Evolutionary conservation across 176 grass and related monocot genomes (phyloP), one percentile per base, ranked within the genome.

Genomic region (Phoenix roebelenii): DNA sequence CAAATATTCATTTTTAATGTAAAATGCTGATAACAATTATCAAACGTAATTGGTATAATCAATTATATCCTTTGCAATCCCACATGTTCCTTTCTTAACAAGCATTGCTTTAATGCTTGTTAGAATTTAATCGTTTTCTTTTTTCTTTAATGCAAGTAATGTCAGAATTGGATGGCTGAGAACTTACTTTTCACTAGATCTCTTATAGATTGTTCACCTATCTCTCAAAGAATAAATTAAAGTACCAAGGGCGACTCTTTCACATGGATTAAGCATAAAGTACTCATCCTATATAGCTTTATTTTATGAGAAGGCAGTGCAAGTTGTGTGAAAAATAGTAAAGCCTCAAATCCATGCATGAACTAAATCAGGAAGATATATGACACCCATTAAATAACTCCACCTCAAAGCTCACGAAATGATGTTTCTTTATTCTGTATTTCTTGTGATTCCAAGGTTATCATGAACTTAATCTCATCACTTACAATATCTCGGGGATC

Each of bases 191-290:
- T 39, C 16, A 26, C 12, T 23, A 59, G 57, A 30, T 24, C 23
- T 18, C 16, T 17, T 15, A 25, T 59, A 30, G 58, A 29, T 35
- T 10, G 29, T 35, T 60, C 26, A 60, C 16, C 29, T 60, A 18
- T 17, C 58, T 35, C 5, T 35, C 25, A n/a, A 60, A 54, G 15
- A 56, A 56, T 23, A 22, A 19, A 22, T 9, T 23, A 56, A 22
- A 18, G 22, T 22, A 22, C 14, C 16, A 44, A 44, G 28, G 28
- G 39, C 5, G 25, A 60, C 58, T 5, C 58, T 39, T 39, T 60
- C 58, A 60, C 58, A 60, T 60, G 58, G 58, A 60, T 60, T 60
- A 26, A 60, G 7, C 23, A 35, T 60, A 60, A 60, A 60, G 28
- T n/a, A 30, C 5, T 4, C 20, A 20, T 20, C 16, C 6, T 60